phyloP scores from a whole-genome alignment of 1,284 basidiomycete species.

The Tilletia indica region DNA sequence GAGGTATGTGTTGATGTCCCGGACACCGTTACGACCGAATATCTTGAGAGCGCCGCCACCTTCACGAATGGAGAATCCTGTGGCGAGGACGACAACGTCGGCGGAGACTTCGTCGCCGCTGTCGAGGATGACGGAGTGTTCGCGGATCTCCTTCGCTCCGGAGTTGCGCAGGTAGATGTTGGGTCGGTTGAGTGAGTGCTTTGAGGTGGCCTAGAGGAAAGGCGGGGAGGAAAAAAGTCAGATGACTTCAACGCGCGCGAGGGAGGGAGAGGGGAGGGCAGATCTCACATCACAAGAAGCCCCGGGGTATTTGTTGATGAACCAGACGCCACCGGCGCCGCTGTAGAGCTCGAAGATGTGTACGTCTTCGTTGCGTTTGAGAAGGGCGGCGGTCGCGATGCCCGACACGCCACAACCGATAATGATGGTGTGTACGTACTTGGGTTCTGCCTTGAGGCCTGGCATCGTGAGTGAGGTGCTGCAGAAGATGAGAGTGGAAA shows the following conservation, averaged over 20 bases:
- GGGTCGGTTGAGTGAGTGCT: conserved; percentile 27
- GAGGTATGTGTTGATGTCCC: conserved; percentile 22
- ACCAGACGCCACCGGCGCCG: conserved; percentile 29
- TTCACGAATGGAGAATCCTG: conserved; percentile 32
- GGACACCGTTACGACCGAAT: conserved; percentile 26
- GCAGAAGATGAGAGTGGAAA: too few relatives aligned
- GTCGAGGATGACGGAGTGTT: conserved; percentile 28
- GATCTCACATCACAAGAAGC: conserved; percentile 40
- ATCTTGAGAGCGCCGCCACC: conserved; percentile 29
- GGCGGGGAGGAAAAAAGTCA: not conserved
- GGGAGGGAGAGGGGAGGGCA: not conserved
- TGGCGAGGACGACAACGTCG: conserved; percentile 33
- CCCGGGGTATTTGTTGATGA: conserved; percentile 44
- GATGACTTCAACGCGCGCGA: not conserved
- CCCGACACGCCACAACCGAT: conserved; percentile 32
- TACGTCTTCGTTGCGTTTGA: conserved; percentile 27
- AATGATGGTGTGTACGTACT: conserved; percentile 34
- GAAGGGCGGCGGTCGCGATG: conserved; percentile 28
- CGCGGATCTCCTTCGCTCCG: conserved; percentile 25
- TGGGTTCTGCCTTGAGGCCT: conserved; percentile 10
- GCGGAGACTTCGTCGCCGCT: conserved; percentile 29
- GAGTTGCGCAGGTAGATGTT: conserved; percentile 34
- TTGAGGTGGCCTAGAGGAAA: conserved; percentile 26
- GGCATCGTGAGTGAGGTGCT: conserved; percentile 3
- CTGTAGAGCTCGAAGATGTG: conserved; percentile 29